A percentile compares a stretch with the other conserved stretches of the same genome.
Evolutionary conservation across 441 rosid genomes (phyloP).

Genomic region (Breynia disticha): DNA sequence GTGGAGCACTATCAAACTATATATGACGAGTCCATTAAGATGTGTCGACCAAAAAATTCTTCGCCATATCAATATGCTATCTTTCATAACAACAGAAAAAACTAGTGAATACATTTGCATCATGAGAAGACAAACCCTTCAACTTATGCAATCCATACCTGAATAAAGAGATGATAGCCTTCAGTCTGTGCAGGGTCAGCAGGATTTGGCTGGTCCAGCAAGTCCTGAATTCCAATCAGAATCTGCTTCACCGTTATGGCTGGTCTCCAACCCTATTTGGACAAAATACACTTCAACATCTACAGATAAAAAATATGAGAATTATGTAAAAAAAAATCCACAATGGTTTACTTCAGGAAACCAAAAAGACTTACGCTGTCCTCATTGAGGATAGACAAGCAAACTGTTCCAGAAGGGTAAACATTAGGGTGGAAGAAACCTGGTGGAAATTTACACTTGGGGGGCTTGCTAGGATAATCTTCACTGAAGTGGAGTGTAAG

Average conservation of each 20-base stretch:
- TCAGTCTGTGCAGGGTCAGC: conserved; percentile 93
- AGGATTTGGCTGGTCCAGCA: conserved; percentile 91
- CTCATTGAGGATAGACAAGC: conserved; percentile 91
- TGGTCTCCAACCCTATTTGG: conserved; percentile 91
- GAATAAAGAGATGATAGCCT: conserved; percentile 87
- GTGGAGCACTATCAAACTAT: too few species aligned
- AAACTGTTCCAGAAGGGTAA: conserved; percentile 94
- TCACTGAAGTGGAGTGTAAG: conserved; percentile 80
- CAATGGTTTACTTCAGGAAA: neutral
- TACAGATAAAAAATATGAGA: too few species aligned
- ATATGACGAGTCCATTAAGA: too few species aligned
- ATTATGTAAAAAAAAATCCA: too few species aligned
- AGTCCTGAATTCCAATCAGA: conserved; percentile 86
- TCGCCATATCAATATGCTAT: neutral
- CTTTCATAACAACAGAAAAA: neutral
- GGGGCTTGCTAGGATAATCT: conserved; percentile 98
- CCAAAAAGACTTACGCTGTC: conserved; percentile 51
- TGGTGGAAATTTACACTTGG: conserved; percentile 85
- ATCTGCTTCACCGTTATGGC: conserved; percentile 95
- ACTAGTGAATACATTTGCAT: neutral
- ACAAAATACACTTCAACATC: neutral
- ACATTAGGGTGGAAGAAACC: conserved; percentile 98
- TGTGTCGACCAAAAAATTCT: too few species aligned
- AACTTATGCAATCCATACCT: conserved; percentile 31
- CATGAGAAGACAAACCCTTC: neutral